phyloP scores from a whole-genome alignment of 2,329 filamentous ascomycete genomes.

The Cercospora janseana region DNA sequence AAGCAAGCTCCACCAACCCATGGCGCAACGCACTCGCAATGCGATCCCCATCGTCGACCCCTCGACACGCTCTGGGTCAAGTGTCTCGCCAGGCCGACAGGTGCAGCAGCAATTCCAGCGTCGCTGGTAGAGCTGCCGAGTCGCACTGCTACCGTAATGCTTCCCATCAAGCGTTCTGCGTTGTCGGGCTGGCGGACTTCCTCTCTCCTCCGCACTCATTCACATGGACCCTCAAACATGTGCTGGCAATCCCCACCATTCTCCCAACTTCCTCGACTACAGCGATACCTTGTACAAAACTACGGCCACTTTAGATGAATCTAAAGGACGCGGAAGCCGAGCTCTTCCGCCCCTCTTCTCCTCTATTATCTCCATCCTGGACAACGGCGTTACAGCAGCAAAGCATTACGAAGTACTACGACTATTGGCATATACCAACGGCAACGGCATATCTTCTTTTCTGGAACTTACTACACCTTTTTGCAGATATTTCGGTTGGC shows the following conservation, averaged over 20 bases:
- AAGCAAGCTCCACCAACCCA: constrained; percentile 86
- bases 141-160: constrained; percentile 22
- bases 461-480: constrained; percentile 4
- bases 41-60: constrained; percentile 98
- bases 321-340: constrained; percentile 19
- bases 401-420: constrained; percentile 23
- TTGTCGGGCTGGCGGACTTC: constrained; percentile 30
- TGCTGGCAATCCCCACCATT: constrained; percentile 8
- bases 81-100: constrained; percentile 63
- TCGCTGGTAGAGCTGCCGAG: constrained; percentile 46
- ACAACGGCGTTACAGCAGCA: constrained; percentile 30
- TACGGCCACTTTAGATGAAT: constrained; percentile 24
- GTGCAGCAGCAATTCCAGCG: constrained; percentile 58
- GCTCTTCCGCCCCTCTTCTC: constrained; percentile 15
- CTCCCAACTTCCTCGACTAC: constrained; percentile 13
- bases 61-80: constrained; percentile 83
- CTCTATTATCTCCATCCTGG: constrained; percentile 17
- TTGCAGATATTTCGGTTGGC: constrained; percentile 1
- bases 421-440: constrained; percentile 22
- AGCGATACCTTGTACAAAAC: constrained; percentile 31
- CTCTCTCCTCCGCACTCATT: constrained; percentile 17
- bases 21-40: constrained; percentile 85
- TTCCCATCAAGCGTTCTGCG: constrained; percentile 24
- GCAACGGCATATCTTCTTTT: constrained; percentile 22
- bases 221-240: too few relatives aligned